Evolutionary conservation across 768 basidiomycete species (phyloP).

Genomic region (Thelephora ganbajun): DNA sequence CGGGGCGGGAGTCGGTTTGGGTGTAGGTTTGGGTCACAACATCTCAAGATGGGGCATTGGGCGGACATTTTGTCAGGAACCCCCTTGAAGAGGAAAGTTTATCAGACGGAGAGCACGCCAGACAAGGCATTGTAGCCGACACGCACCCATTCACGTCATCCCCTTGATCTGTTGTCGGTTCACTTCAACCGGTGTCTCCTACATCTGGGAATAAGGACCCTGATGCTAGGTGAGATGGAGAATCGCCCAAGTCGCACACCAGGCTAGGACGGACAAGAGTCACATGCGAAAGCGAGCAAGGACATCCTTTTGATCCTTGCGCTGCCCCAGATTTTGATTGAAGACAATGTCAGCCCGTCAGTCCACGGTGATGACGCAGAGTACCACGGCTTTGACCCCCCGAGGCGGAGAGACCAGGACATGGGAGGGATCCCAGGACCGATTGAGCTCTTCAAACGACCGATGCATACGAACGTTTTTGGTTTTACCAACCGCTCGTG

Average conservation of each 20-base stretch:
- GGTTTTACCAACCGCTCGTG: conserved; percentile 25
- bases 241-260: no score
- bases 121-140: conserved; percentile 12
- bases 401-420: conserved; percentile 19
- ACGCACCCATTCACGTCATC: conserved; percentile 21
- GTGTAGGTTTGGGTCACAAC: no score
- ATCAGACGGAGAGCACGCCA: conserved; percentile 3
- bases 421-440: conserved; percentile 37
- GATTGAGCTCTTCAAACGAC: conserved; percentile 20
- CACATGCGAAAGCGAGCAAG: no score
- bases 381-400: not conserved
- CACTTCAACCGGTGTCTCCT: conserved; percentile 12
- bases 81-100: not conserved
- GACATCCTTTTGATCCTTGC: no score
- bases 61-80: no score
- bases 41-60: no score
- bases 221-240: no score
- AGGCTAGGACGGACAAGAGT: no score
- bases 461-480: conserved; percentile 30
- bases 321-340: no score
- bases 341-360: not conserved
- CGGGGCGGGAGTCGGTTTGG: conserved; percentile 6
- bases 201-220: no score
- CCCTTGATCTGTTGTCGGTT: conserved; percentile 15
- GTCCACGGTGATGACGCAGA: not conserved